These are phyloP conservation scores for Myxozyma neotropica DNA, from an alignment of 805 yeast species.

Conservation along the genomic window DNA sequence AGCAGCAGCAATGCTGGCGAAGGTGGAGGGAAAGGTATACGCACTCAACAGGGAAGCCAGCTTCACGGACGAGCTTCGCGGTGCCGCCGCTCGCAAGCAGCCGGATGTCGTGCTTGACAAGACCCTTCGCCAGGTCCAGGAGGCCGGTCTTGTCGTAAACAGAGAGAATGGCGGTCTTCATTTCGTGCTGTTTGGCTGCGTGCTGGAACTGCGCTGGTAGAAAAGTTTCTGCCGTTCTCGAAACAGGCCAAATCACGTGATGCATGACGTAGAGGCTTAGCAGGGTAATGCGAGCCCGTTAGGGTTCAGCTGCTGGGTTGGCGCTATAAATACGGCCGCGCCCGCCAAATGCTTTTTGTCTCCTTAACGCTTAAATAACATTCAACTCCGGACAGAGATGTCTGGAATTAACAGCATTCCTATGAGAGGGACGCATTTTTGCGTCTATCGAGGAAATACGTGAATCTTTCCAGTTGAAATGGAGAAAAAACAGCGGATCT, in stretches of 20 bases:
- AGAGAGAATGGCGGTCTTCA: slow-evolving; percentile 89
- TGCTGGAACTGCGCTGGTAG: background rate
- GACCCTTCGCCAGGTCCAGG: slow-evolving; percentile 93
- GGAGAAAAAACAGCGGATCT: slow-evolving; percentile 58
- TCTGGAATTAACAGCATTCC: slow-evolving; percentile 40
- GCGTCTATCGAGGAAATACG: slow-evolving; percentile 45
- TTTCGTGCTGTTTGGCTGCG: background rate
- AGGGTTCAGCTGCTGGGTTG: background rate
- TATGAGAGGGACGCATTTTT: slow-evolving; percentile 42
- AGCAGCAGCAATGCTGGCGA: background rate
- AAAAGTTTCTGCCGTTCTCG: background rate
- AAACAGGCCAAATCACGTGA: background rate
- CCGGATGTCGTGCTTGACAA: slow-evolving; percentile 83
- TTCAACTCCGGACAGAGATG: slow-evolving; percentile 6
- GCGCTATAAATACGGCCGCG: no score
- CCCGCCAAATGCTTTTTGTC: slow-evolving; percentile 8
- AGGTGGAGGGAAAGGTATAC: slow-evolving; percentile 14
- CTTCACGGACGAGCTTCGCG: slow-evolving; percentile 89
- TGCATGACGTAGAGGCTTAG: background rate
- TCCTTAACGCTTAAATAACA: slow-evolving; percentile 43
- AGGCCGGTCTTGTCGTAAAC: slow-evolving; percentile 98
- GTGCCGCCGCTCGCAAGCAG: slow-evolving; percentile 98
- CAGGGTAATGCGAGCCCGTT: background rate
- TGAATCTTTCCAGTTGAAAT: slow-evolving; percentile 46
- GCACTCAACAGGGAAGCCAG: slow-evolving; percentile 91